Conservation (phyloP, 2,329 filamentous ascomycete genomes). For the Alternaria postmessia region DNA sequence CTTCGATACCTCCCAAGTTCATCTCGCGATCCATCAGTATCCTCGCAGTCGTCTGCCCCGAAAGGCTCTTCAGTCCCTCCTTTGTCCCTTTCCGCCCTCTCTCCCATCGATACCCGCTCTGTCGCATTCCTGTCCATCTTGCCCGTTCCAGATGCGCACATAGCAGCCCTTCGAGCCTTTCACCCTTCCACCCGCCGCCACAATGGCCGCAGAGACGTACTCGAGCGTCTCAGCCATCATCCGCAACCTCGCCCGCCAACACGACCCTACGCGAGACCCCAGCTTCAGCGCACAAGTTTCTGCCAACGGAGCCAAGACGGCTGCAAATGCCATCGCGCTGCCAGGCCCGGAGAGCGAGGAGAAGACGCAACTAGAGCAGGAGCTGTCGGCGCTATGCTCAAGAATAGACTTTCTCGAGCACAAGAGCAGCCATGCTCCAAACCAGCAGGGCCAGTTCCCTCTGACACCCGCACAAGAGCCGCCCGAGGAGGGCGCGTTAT, state of each 20-base stretch:
- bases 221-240: constrained; percentile 53
- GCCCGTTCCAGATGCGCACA: constrained; percentile 45
- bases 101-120: constrained; percentile 19
- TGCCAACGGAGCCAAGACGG: constrained; percentile 32
- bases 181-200: constrained; percentile 29
- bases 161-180: constrained; percentile 40
- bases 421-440: constrained; percentile 72
- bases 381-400: constrained; percentile 79
- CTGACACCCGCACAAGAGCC: constrained; percentile 80
- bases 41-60: constrained; percentile 1
- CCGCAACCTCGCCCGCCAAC: constrained; percentile 59
- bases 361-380: constrained; percentile 81
- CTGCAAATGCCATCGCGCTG: constrained; percentile 69
- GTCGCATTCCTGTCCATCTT: constrained; percentile 16
- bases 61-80: constrained; percentile 6
- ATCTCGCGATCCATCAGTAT: constrained; percentile 7
- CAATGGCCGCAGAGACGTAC: constrained; percentile 49
- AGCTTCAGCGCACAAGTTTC: constrained; percentile 56
- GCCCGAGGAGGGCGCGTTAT: constrained; percentile 61
- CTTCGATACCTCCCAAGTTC: constrained; percentile 10
- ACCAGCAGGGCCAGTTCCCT: constrained; percentile 67
- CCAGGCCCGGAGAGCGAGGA: constrained; percentile 78
- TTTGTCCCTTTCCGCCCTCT: constrained; percentile 2
- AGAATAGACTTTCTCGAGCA: constrained; percentile 85
- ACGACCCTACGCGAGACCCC: constrained; percentile 53